phyloP scores from a whole-genome alignment of 2,329 filamentous ascomycete species.

The Alternaria postmessia region DNA sequence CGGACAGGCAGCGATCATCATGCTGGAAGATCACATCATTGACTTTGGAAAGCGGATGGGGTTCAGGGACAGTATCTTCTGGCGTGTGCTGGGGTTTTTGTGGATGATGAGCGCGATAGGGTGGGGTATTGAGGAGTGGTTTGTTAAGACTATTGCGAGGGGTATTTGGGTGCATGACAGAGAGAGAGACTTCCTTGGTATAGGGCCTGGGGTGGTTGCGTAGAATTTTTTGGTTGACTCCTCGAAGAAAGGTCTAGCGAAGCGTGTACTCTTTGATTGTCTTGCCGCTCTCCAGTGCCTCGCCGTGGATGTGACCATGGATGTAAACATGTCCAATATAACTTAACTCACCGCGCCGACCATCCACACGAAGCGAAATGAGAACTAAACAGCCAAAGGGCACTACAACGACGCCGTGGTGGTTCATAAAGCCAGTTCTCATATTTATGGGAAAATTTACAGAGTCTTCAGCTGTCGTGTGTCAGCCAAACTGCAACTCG shows the following conservation, averaged over 20 bases:
- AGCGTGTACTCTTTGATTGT: not conserved
- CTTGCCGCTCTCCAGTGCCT: not conserved
- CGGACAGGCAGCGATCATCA: constrained; percentile 34
- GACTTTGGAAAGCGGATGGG: constrained; percentile 31
- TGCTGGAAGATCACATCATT: constrained; percentile 43
- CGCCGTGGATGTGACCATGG: too few relatives aligned
- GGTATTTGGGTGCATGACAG: constrained; percentile 35
- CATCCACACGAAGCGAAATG: too few relatives aligned
- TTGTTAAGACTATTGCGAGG: constrained; percentile 7
- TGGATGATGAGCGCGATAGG: constrained; percentile 36
- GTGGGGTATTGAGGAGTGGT: constrained; percentile 17
- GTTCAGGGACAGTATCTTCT: constrained; percentile 18
- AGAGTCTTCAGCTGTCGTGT: too few relatives aligned
- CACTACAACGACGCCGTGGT: too few relatives aligned
- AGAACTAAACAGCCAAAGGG: too few relatives aligned
- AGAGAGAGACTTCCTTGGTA: constrained; percentile 27
- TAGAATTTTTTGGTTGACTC: not conserved
- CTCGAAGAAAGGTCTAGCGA: not conserved
- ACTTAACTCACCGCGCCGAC: too few relatives aligned
- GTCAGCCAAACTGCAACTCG: too few relatives aligned
- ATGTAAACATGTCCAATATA: too few relatives aligned
- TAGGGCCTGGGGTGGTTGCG: constrained; percentile 22
- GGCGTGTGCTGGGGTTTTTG: constrained; percentile 30
- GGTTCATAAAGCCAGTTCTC: too few relatives aligned
- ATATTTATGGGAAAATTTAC: too few relatives aligned